phyloP scores from a whole-genome alignment of 208 protist genomes.

The Leishmania lainsoni region DNA sequence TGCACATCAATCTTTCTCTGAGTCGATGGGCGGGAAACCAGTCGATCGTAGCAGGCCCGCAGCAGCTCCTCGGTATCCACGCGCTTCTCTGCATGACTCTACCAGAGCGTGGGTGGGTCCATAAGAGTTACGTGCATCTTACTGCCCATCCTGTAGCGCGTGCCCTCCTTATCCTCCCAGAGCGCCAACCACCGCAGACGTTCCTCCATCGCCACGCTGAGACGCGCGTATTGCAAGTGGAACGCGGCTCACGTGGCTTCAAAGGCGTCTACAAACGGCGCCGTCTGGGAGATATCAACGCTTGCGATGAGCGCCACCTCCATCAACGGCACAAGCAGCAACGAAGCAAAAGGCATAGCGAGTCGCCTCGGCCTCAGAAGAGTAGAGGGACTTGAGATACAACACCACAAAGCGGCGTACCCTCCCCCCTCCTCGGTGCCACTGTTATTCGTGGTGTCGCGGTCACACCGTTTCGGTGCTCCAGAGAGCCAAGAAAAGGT shows the following conservation, averaged over 20 bases:
- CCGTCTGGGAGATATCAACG: background rate
- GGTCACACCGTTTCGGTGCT: background rate
- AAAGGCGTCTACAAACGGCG: slow-evolving; percentile 7
- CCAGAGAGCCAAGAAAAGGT: background rate
- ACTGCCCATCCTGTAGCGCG: background rate
- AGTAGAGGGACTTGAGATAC: background rate
- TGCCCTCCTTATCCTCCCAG: slow-evolving; percentile 14
- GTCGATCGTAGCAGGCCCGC: background rate
- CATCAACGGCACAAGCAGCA: background rate
- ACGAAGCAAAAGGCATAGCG: background rate
- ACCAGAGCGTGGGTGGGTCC: background rate
- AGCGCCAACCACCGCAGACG: background rate
- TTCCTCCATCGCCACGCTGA: slow-evolving; percentile 5
- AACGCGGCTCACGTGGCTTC: background rate
- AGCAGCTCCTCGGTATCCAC: background rate
- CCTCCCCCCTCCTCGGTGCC: background rate
- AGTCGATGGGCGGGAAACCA: background rate
- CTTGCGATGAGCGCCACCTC: background rate
- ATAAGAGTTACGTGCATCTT: background rate
- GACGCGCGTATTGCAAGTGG: background rate
- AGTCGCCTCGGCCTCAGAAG: background rate
- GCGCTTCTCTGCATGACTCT: slow-evolving; percentile 3
- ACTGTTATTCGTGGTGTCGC: background rate
- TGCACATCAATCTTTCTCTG: background rate
- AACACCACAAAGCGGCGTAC: background rate